These are phyloP conservation scores for Fraxinus sp. DNA, from an alignment of 305 asterid species.

Conservation along the genomic window DNA sequence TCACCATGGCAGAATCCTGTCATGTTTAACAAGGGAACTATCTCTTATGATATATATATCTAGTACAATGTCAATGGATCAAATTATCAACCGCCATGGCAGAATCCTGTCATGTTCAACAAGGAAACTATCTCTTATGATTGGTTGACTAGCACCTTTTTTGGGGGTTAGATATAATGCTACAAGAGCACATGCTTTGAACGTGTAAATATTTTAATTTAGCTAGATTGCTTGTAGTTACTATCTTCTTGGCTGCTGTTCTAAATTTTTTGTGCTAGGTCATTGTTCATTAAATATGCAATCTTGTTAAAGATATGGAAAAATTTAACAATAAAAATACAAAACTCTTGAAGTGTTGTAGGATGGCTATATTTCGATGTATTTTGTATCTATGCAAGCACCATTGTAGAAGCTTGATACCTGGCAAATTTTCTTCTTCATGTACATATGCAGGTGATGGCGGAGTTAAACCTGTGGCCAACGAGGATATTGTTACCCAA, in stretches of 20 bases:
- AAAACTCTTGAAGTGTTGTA: background rate
- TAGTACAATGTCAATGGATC: background rate
- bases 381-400: background rate
- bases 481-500: slow-evolving; percentile 71
- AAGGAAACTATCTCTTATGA: background rate
- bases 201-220: background rate
- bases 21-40: background rate
- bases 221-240: background rate
- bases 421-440: slow-evolving; percentile 14
- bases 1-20: background rate
- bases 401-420: background rate
- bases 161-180: background rate
- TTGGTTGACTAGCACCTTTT: background rate
- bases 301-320: background rate
- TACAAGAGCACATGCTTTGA: background rate
- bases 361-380: background rate
- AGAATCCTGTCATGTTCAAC: background rate
- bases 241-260: slow-evolving; percentile 14
- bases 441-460: slow-evolving; percentile 54
- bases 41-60: background rate
- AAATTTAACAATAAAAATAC: background rate
- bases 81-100: background rate
- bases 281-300: background rate
- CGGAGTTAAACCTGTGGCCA: slow-evolving; percentile 39
- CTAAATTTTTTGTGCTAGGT: background rate